phyloP scores from a whole-genome alignment of 2,329 filamentous ascomycete species.

The Ophiostoma tasmaniense region DNA sequence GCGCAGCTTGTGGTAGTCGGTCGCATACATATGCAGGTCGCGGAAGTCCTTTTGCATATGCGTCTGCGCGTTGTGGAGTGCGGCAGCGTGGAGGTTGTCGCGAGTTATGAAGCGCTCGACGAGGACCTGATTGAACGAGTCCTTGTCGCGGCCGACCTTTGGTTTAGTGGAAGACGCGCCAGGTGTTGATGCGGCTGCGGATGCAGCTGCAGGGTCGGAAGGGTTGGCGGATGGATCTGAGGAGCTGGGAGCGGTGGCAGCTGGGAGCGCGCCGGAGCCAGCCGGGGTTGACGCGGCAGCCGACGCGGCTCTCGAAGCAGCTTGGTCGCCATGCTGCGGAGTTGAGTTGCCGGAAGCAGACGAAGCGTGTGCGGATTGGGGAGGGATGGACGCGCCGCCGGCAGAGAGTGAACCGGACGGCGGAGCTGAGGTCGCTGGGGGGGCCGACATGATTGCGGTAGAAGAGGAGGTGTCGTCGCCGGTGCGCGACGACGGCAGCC shows the following conservation, averaged over 20 bases:
- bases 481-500: constrained; percentile 27
- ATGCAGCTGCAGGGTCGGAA: neutral
- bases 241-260: neutral
- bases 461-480: constrained; percentile 28
- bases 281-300: neutral
- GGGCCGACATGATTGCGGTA: constrained; percentile 35
- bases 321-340: neutral
- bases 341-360: constrained; percentile 7
- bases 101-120: constrained; percentile 47
- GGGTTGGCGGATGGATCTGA: neutral
- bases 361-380: neutral
- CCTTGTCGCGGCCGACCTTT: constrained; percentile 40
- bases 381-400: constrained; percentile 14
- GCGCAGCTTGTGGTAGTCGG: constrained; percentile 58
- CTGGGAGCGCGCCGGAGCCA: constrained; percentile 1
- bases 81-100: constrained; percentile 46
- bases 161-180: constrained; percentile 3
- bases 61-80: constrained; percentile 45
- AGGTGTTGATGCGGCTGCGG: neutral
- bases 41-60: constrained; percentile 38
- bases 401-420: constrained; percentile 12
- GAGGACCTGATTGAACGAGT: constrained; percentile 45
- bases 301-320: neutral
- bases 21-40: constrained; percentile 51
- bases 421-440: constrained; percentile 30